A percentile compares a stretch with the other conserved stretches of the same genome.
Evolutionary conservation across 257 asterid genomes (phyloP).

Genomic region (Solanum sitiens): DNA sequence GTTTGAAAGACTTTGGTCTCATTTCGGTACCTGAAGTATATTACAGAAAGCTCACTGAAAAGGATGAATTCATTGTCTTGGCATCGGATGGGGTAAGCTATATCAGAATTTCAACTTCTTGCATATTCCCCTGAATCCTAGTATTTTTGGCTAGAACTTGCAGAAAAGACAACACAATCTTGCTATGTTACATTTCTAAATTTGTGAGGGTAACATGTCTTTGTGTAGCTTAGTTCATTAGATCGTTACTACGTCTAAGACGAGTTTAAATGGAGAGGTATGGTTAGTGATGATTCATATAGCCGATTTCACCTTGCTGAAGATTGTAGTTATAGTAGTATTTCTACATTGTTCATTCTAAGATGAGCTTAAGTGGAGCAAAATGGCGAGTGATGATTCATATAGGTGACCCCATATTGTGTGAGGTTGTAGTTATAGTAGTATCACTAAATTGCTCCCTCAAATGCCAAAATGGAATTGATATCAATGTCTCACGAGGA

Average conservation of each 20-base stretch:
- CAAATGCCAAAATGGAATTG: background rate
- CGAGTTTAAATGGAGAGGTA: background rate
- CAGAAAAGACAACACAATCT: background rate
- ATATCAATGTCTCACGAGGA: background rate
- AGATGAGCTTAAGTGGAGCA: background rate
- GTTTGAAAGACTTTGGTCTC: conserved; percentile 72
- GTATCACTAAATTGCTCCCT: background rate
- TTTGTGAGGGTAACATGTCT: background rate
- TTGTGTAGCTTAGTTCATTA: background rate
- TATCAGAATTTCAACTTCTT: background rate
- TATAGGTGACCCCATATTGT: background rate
- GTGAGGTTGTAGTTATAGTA: background rate
- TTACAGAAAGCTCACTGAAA: conserved; percentile 46
- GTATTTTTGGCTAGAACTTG: background rate
- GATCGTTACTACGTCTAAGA: background rate
- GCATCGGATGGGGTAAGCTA: conserved; percentile 91
- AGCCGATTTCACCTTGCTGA: background rate
- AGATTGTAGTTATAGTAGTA: background rate
- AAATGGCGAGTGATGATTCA: background rate
- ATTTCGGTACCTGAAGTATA: conserved; percentile 56
- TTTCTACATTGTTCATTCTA: background rate
- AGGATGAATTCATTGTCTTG: conserved; percentile 70
- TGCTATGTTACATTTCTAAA: background rate
- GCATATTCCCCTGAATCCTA: background rate
- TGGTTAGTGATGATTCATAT: background rate